A percentile compares a stretch with the other conserved stretches of the same genome.
Conservation (phyloP, 805 yeast species). For the Brettanomyces nanus region DNA sequence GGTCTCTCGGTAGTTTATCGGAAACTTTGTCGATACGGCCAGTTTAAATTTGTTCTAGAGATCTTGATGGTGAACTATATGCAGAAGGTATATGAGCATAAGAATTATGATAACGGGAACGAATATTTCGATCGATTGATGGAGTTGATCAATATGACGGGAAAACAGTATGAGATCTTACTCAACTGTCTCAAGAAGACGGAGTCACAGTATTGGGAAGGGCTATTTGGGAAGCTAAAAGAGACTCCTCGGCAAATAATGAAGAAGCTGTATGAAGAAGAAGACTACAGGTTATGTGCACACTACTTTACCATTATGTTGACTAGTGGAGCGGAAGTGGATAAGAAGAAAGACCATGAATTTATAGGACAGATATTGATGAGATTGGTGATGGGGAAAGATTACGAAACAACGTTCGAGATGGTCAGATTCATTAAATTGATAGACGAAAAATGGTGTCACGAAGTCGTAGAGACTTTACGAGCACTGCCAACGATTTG, state of each 20-base stretch:
- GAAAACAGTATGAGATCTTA: slow-evolving; percentile 29
- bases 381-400: slow-evolving; percentile 31
- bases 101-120: slow-evolving; percentile 16
- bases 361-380: slow-evolving; percentile 36
- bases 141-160: slow-evolving; percentile 26
- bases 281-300: slow-evolving; percentile 40
- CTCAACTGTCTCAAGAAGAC: slow-evolving; percentile 47
- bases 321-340: slow-evolving; percentile 32
- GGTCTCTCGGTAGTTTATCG: slow-evolving; percentile 24
- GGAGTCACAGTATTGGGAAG: slow-evolving; percentile 42
- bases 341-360: slow-evolving; percentile 26
- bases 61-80: slow-evolving; percentile 35
- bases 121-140: slow-evolving; percentile 24
- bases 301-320: slow-evolving; percentile 45
- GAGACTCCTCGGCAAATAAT: slow-evolving; percentile 39
- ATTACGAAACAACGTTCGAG: slow-evolving; percentile 49
- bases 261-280: slow-evolving; percentile 27
- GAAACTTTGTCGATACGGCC: slow-evolving; percentile 32
- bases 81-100: slow-evolving; percentile 25
- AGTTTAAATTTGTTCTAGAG: slow-evolving; percentile 43
- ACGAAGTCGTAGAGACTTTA: slow-evolving; percentile 27
- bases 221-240: slow-evolving; percentile 34
- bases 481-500: not conserved
- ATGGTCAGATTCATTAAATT: slow-evolving; percentile 45
- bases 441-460: slow-evolving; percentile 29